phyloP scores from a whole-genome alignment of 305 asterid genomes.

The Solanum hybrid region DNA sequence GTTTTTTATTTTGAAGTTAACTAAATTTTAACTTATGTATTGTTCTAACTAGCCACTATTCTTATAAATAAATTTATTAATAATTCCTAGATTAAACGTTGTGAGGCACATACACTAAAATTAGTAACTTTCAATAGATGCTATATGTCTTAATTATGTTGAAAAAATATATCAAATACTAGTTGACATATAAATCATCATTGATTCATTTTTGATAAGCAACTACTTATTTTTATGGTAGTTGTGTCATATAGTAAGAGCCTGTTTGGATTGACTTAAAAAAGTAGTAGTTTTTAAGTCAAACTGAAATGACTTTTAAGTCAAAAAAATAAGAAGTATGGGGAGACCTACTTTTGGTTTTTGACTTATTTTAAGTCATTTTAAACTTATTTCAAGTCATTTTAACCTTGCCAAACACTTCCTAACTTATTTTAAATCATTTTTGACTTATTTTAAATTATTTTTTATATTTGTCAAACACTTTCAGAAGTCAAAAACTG shows the following conservation, averaged over 20 bases:
- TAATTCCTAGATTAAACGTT: background rate
- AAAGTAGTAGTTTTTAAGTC: too few species aligned
- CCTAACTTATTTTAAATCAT: background rate
- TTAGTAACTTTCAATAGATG: background rate
- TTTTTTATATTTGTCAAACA: background rate
- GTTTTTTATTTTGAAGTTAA: background rate
- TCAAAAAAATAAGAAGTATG: background rate
- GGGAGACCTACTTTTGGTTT: too few species aligned
- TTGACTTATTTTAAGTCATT: background rate
- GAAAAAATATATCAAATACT: background rate
- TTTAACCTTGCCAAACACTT: background rate
- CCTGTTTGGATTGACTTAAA: background rate
- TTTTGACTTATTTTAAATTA: too few species aligned
- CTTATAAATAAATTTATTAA: background rate
- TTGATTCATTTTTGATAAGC: background rate
- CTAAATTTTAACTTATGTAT: background rate
- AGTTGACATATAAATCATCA: background rate
- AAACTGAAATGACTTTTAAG: background rate
- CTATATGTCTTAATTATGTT: background rate
- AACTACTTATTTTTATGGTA: background rate
- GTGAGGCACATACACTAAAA: background rate
- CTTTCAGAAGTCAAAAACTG: background rate
- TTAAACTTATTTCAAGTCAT: background rate
- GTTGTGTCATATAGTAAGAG: background rate
- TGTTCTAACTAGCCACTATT: background rate